phyloP scores from a whole-genome alignment of 176 grass and related monocot genomes.

The Leersia perrieri region DNA sequence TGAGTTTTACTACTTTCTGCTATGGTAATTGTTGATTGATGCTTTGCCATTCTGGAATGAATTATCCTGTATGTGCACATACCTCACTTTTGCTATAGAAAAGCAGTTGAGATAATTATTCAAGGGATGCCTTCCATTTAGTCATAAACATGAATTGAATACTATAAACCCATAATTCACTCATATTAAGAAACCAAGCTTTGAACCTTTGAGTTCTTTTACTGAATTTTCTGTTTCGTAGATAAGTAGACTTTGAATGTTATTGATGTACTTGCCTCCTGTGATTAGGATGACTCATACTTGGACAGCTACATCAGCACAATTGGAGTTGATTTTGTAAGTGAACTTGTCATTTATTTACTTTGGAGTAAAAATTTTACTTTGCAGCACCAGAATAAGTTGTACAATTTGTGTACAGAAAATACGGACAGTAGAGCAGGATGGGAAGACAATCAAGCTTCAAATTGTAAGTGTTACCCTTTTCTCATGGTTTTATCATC shows the following conservation, averaged over 20 bases:
- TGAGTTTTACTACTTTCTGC: not conserved
- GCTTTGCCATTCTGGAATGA: not conserved
- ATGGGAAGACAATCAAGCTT: conserved; percentile 81
- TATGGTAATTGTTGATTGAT: not conserved
- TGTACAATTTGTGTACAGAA: conserved; percentile 46
- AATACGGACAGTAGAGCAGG: conserved; percentile 81
- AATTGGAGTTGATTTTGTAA: conserved; percentile 87
- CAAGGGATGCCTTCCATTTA: not conserved
- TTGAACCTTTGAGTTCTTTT: not conserved
- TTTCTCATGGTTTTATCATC: not conserved
- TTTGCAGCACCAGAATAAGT: not conserved
- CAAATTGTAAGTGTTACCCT: conserved; percentile 54
- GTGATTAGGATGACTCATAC: conserved; percentile 74
- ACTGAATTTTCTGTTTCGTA: not conserved
- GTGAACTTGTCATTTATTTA: conserved; percentile 13
- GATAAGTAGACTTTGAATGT: not conserved
- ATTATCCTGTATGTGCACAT: not conserved
- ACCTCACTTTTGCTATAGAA: not conserved
- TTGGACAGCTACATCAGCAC: conserved; percentile 90
- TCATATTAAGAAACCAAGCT: not conserved
- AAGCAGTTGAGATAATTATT: not conserved
- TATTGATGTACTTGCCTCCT: conserved; percentile 19
- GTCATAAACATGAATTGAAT: not conserved
- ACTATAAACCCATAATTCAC: not conserved
- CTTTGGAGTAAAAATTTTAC: not conserved